Conservation (phyloP, 2,329 filamentous ascomycete species). For the Pyrenophora seminiperda region DNA sequence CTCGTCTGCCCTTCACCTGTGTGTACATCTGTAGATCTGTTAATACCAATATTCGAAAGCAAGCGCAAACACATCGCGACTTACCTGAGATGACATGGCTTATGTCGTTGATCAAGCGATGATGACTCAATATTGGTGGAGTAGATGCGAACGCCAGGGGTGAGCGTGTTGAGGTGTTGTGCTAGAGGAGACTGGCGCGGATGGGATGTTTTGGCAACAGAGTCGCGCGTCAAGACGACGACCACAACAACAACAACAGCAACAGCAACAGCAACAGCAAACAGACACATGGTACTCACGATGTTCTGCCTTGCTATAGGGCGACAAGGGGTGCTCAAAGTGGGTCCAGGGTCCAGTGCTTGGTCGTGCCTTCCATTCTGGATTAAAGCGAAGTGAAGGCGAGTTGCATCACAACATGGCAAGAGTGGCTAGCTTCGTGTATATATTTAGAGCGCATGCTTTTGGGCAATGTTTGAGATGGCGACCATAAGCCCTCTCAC, state of each 20-base stretch:
- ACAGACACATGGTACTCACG: background rate
- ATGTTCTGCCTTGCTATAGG: background rate
- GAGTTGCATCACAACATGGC: background rate
- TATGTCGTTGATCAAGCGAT: background rate
- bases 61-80: conserved; percentile 4
- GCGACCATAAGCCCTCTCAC: too few relatives aligned
- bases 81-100: conserved; percentile 16
- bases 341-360: background rate
- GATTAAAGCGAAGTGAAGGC: conserved; percentile 4
- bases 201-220: background rate
- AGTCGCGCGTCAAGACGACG: conserved; percentile 5
- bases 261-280: background rate
- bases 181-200: background rate
- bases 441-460: background rate
- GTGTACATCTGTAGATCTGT: conserved; percentile 16
- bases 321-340: background rate
- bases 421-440: background rate
- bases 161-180: background rate
- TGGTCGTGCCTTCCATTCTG: conserved; percentile 13
- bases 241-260: conserved; percentile 6
- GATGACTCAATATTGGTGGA: background rate
- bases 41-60: conserved; percentile 5
- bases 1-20: conserved; percentile 2
- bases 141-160: background rate
- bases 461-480: background rate